Evolutionary conservation across 176 grass and related monocot genomes (phyloP), one percentile per base, ranked within the genome.

Genomic region (Dendrocalamus sinicus): DNA sequence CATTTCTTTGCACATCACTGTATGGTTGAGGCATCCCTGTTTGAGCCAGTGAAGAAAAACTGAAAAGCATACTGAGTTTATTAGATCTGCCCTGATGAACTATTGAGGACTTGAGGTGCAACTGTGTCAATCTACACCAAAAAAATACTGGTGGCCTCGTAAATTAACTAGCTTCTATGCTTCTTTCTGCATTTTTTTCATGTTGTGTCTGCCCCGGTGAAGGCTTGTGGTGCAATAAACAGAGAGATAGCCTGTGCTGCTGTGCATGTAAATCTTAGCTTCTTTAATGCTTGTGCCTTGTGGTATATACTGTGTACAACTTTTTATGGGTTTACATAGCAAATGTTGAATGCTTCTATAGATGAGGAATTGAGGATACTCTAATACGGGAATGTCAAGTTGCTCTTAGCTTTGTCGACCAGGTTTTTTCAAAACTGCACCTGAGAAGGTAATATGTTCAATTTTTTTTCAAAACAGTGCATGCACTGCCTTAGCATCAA

Each of bases 341-440:
- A 95, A 84, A 69, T 94, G 80, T 39, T 72, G 40, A 80, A 79
- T 88, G 78, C 89, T 89, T 48, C 81, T 69, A 70, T 91, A 77
- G 89, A 91, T 28, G 28, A 28, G 28, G 28, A 28, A 28, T 28
- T 72, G 93, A 92, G 74, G 88, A 94, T 60, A 76, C 59, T 75
- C 73, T 96, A 72, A 75, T 91, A 81, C 70, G 64, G 59, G 91
- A 96, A 85, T 99, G 93, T 48, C 87, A 96, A 85, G 74, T 7
- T 75, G 90, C 96, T 84, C 66, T 99, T 79, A 91, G 59, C 52
- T 89, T 66, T 91, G 83, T 99, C 23, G 92, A 99, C 67, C 28
- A 28, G 28, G 28, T 28, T 28, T 28, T 28, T 28, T 28, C 28
- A 28, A 28, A 28, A 28, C 28, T 28, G 28, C 28, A 28, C 28